phyloP scores from a whole-genome alignment of 306 rosid species.

The Quercus parvula region DNA sequence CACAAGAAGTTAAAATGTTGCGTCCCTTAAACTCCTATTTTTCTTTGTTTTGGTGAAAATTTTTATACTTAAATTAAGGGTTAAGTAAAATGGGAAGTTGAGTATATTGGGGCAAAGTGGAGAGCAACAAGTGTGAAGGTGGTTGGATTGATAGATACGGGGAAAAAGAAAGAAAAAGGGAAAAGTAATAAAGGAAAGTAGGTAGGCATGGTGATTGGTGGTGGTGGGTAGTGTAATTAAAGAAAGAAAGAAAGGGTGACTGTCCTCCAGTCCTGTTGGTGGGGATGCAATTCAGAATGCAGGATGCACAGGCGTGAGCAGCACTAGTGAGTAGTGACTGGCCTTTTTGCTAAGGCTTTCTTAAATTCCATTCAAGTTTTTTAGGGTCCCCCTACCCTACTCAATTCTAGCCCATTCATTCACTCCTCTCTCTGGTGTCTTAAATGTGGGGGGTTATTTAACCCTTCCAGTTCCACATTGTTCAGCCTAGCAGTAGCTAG shows the following conservation, averaged over 20 bases:
- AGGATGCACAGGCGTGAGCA: slow-evolving; percentile 13
- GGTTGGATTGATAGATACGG: slow-evolving; percentile 15
- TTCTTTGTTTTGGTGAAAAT: too few relatives aligned
- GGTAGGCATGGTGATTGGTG: slow-evolving; percentile 37
- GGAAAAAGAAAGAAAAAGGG: slow-evolving; percentile 2
- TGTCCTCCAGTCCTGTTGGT: not conserved
- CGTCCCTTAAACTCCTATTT: too few relatives aligned
- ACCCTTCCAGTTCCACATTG: too few relatives aligned
- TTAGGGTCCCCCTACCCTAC: not conserved
- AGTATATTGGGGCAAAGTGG: slow-evolving; percentile 13
- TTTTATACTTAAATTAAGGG: too few relatives aligned
- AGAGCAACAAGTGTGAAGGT: slow-evolving; percentile 19
- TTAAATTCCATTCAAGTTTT: slow-evolving; percentile 17
- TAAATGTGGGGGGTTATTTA: too few relatives aligned
- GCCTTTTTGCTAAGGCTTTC: slow-evolving; percentile 22
- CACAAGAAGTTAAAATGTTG: too few relatives aligned
- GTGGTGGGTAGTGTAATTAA: slow-evolving; percentile 55
- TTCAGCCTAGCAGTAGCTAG: too few relatives aligned
- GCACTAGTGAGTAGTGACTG: not conserved
- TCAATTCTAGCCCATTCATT: not conserved
- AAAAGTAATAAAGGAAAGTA: slow-evolving; percentile 43
- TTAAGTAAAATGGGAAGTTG: not conserved
- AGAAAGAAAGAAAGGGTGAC: slow-evolving; percentile 17
- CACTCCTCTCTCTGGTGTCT: not conserved
- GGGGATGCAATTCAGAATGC: slow-evolving; percentile 18